Base-by-base conservation (phyloP, 208 protist genomes). In the Porcisia hertigi region DNA sequence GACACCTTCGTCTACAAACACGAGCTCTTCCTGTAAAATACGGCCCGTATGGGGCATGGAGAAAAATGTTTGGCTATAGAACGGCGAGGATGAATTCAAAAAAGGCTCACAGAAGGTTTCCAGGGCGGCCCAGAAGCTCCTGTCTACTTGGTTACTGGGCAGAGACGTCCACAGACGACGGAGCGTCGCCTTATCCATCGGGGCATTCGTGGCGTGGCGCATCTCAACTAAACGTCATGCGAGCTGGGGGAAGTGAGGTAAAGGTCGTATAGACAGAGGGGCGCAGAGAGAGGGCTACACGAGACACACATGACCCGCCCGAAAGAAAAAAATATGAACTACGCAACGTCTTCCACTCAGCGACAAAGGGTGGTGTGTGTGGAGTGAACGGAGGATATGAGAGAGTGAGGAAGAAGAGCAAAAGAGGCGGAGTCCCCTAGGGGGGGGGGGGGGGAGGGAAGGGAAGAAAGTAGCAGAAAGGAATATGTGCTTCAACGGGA, bases 91-190 rank as follows among this genome's bases (percentile, higher is more conserved):
- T 0, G 82, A 12, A 16, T 79, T 59, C 18, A 92, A 57, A 49
- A 89, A 85, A 3, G 84, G 88, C 16, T 82, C 77, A 47, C 88
- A 88, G 62, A 91, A 86, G 25, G 70, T 79, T 77, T 91, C 88
- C 12, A 96, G 53, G 2, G 82, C 84, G 0, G 76, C 70, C 90
- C 92, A 96, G 60, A 96, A 96, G 47, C 69, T 58, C 36, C 83
- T 90, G 58, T 94, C 89, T 30, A 80, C 63, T 9, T 88, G 84
- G 2, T 87, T 79, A 20, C 71, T 47, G 3, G 92, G 88, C 18
- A 96, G 77, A 20, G 84, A 75, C 0, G 70, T 79, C 88, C 88
- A 96, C 64, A 86, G 71, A 36, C 77, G 75, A 60, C 65, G 88
- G 59, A 92, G 83, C 64, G 41, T 36, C 55, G 71, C 65, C 73